Evolutionary conservation across 2,329 filamentous ascomycete species (phyloP).

Genomic region (Chaetoscypha palmicola): DNA sequence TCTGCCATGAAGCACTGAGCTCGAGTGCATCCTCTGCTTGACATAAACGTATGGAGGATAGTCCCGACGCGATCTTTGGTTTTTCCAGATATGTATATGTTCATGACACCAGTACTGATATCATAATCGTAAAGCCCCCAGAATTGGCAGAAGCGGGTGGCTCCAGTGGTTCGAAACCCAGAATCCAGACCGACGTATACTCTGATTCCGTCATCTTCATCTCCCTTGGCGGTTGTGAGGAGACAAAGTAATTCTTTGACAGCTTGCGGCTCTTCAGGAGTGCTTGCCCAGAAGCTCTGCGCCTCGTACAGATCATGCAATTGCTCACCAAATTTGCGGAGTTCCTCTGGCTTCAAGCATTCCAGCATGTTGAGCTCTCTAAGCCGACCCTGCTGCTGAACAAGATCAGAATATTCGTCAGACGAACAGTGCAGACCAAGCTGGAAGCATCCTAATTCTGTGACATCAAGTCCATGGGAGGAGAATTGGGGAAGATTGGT

Average conservation of each 20-base stretch:
- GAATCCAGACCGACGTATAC: conserved; percentile 34
- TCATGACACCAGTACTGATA: conserved; percentile 16
- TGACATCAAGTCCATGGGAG: conserved; percentile 33
- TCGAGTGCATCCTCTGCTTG: conserved; percentile 34
- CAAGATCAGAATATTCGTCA: conserved; percentile 38
- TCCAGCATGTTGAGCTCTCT: conserved; percentile 35
- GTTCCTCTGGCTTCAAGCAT: conserved; percentile 3
- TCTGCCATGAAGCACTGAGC: conserved; percentile 36
- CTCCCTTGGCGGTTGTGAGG: conserved; percentile 3
- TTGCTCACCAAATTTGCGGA: conserved; percentile 7
- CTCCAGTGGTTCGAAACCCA: conserved; percentile 31
- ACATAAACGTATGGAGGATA: conserved; percentile 40
- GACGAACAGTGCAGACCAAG: conserved; percentile 36
- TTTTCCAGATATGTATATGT: conserved; percentile 34
- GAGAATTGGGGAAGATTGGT: conserved; percentile 21
- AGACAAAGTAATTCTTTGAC: conserved; percentile 13
- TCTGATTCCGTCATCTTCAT: conserved; percentile 28
- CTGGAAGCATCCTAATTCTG: conserved; percentile 38
- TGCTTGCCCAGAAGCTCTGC: conserved; percentile 22
- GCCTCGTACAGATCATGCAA: conserved; percentile 27
- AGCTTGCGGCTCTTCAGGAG: neutral
- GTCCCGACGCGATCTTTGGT: conserved; percentile 24
- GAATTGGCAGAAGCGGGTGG: conserved; percentile 24
- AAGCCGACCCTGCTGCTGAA: conserved; percentile 38
- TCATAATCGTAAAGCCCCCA: conserved; percentile 31